Conservation (phyloP, 2,329 filamentous ascomycete genomes). For the Didymella pomorum region DNA sequence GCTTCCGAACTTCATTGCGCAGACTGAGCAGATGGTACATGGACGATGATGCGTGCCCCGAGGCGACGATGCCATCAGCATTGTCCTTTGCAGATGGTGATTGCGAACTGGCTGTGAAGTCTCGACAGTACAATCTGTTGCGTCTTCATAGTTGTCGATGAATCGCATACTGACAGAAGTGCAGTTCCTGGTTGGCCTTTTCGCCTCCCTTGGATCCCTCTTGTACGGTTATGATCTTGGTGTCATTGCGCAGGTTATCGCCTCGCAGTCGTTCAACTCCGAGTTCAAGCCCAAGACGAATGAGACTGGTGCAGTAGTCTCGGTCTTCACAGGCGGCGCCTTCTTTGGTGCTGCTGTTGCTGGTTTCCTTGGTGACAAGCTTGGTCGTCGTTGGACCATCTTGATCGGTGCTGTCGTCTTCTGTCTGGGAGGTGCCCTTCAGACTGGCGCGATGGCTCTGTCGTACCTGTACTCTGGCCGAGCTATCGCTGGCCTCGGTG, state of each 20-base stretch:
- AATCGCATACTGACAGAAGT: conserved; percentile 13
- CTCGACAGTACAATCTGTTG: not conserved
- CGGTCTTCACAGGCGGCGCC: conserved; percentile 78
- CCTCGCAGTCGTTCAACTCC: conserved; percentile 52
- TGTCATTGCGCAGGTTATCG: conserved; percentile 67
- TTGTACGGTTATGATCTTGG: conserved; percentile 68
- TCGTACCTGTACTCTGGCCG: conserved; percentile 74
- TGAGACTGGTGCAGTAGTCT: conserved; percentile 73
- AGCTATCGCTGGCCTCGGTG: conserved; percentile 71
- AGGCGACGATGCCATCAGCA: not conserved
- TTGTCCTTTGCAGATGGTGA: not conserved
- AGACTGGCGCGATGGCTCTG: conserved; percentile 70
- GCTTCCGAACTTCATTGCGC: not conserved
- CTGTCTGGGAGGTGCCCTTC: conserved; percentile 74
- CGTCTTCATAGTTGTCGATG: not conserved
- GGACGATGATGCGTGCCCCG: not conserved
- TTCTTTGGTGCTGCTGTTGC: conserved; percentile 73
- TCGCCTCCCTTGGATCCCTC: conserved; percentile 66
- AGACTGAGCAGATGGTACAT: not conserved
- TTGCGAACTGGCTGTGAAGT: not conserved
- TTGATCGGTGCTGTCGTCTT: conserved; percentile 75
- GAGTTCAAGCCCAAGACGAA: conserved; percentile 52
- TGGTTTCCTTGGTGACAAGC: conserved; percentile 67
- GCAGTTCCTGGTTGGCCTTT: conserved; percentile 65
- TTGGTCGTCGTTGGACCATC: conserved; percentile 77